phyloP scores from a whole-genome alignment of 108 stramenopile species.

The Cyclotella cryptica region DNA sequence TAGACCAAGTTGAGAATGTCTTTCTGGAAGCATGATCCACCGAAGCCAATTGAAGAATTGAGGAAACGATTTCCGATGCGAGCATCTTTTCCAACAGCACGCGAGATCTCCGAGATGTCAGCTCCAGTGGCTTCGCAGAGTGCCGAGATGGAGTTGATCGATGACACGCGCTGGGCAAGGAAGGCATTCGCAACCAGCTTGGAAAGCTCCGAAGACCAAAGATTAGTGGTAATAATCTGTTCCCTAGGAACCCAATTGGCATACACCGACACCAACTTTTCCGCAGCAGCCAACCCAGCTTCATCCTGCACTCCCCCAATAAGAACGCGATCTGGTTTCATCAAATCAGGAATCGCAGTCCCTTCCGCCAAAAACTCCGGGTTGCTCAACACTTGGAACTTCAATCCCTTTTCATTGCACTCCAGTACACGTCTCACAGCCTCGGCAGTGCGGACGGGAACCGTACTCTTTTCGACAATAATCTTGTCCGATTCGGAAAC shows the following conservation, averaged over 20 bases:
- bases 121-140: conserved; percentile 99
- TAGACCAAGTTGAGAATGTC: conserved; percentile 99
- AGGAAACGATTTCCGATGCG: conserved; percentile 98
- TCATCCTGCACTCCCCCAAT: conserved; percentile 97
- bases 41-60: conserved; percentile 97
- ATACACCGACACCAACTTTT: conserved; percentile 82
- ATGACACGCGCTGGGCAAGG: conserved; percentile 98
- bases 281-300: conserved; percentile 88
- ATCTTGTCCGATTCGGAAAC: conserved; percentile 92
- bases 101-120: conserved; percentile 95
- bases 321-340: conserved; percentile 95
- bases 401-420: conserved; percentile 91
- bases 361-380: conserved; percentile 99
- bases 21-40: conserved; percentile 99
- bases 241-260: conserved; percentile 97
- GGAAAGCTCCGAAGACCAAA: conserved; percentile 98
- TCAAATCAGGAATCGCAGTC: conserved; percentile 96
- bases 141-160: conserved; percentile 99
- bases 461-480: conserved; percentile 99
- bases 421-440: conserved; percentile 94
- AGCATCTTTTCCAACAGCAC: conserved; percentile 97
- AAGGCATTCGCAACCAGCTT: conserved; percentile 99
- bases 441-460: conserved; percentile 98
- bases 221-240: conserved; percentile 96
- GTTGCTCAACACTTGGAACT: conserved; percentile 96